Evolutionary conservation across 2,329 filamentous ascomycete genomes (phyloP).

Genomic region (Trichocomaceae sp.): DNA sequence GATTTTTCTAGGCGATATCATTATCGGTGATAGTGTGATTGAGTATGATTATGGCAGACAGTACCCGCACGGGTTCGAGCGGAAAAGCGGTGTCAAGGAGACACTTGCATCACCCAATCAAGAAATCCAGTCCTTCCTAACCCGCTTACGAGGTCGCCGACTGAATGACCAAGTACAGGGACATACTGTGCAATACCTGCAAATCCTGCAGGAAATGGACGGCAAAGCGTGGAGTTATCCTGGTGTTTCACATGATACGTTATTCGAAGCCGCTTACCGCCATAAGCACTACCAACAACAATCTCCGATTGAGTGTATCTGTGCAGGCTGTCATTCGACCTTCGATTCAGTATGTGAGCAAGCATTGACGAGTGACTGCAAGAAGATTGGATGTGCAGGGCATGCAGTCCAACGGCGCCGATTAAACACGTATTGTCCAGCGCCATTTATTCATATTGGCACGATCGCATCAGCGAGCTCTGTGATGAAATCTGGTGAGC

Average conservation of each 20-base stretch:
- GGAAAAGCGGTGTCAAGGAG: not conserved
- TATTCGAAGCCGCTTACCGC: not conserved
- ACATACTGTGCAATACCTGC: not conserved
- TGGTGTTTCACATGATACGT: not conserved
- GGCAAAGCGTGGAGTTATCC: not conserved
- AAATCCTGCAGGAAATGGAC: not conserved
- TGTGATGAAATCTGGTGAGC: conserved; percentile 1
- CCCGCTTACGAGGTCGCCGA: not conserved
- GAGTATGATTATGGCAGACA: not conserved
- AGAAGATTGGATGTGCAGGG: not conserved
- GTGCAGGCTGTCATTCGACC: not conserved
- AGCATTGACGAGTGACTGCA: not conserved
- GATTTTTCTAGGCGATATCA: not conserved
- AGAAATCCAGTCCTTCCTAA: not conserved
- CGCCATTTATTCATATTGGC: not conserved
- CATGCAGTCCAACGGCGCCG: not conserved
- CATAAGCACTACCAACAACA: not conserved
- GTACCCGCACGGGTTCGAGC: not conserved
- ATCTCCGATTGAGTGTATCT: not conserved
- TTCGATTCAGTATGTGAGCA: not conserved
- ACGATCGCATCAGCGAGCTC: not conserved
- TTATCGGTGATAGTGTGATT: not conserved
- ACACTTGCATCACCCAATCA: not conserved
- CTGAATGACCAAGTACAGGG: not conserved
- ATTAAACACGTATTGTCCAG: not conserved